Percentiles rank a stretch among this genome's conserved stretches.
Evolutionary conservation across 192 early-diverging fungal species (phyloP).

Genomic region (Backusella liffmaniae): DNA sequence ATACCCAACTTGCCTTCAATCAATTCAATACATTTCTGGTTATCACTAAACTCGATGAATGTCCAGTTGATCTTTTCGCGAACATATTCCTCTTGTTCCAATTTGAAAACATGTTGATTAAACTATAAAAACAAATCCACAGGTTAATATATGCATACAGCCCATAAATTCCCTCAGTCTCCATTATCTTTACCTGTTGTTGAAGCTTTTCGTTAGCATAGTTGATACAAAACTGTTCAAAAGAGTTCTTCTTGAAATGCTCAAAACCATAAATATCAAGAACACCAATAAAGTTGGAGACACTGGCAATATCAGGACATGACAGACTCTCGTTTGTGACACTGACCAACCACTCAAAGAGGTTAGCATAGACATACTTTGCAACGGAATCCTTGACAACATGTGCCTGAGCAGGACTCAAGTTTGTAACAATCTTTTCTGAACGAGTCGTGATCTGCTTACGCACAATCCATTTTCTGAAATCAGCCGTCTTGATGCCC

Average conservation of each 20-base stretch:
- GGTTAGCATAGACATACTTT: conserved; percentile 93
- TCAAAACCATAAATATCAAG: conserved; percentile 99
- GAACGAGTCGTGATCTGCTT: conserved; percentile 62
- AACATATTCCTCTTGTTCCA: conserved; percentile 98
- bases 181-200: conserved; percentile 56
- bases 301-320: conserved; percentile 38
- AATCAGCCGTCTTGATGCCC: conserved; percentile 73
- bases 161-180: neutral
- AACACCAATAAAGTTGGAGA: conserved; percentile 88
- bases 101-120: conserved; percentile 97
- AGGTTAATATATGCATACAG: neutral
- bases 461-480: conserved; percentile 95
- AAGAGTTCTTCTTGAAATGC: conserved; percentile 99
- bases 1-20: conserved; percentile 97
- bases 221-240: conserved; percentile 99
- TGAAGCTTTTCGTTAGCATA: conserved; percentile 98
- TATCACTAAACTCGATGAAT: conserved; percentile 98
- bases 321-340: conserved; percentile 85
- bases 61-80: conserved; percentile 97
- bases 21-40: conserved; percentile 97
- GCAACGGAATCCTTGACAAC: conserved; percentile 91
- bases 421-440: conserved; percentile 78
- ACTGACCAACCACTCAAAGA: conserved; percentile 97
- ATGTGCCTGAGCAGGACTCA: conserved; percentile 70
- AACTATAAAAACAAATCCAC: conserved; percentile 54